phyloP scores from a whole-genome alignment of 2,329 filamentous ascomycete species.

The Colletotrichum salicis region DNA sequence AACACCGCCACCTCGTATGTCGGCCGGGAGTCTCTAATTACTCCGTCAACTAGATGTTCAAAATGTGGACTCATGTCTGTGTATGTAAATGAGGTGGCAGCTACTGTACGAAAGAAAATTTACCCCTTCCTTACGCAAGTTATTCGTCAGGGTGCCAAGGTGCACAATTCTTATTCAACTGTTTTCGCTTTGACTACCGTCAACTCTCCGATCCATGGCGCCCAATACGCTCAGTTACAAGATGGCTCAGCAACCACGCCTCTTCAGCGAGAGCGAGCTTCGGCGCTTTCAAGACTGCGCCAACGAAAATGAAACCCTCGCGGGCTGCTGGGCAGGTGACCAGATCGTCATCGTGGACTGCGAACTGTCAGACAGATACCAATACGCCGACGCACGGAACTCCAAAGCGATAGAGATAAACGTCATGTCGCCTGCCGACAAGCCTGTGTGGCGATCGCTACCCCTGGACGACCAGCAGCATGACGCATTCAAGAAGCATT shows the following conservation, averaged over 20 bases:
- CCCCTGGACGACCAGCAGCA: not conserved
- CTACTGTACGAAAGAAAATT: not conserved
- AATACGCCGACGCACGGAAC: not conserved
- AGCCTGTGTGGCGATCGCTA: not conserved
- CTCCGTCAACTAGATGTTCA: not conserved
- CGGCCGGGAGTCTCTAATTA: not conserved
- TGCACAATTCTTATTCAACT: no score
- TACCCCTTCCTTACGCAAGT: not conserved
- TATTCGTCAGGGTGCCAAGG: no score
- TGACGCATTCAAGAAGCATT: not conserved
- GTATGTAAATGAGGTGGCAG: not conserved
- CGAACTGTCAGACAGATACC: not conserved
- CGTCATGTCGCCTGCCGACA: not conserved
- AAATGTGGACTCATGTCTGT: not conserved
- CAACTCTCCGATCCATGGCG: not conserved
- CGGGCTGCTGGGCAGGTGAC: not conserved
- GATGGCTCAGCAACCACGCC: not conserved
- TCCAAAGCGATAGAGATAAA: not conserved
- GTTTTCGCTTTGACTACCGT: not conserved
- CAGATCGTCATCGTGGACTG: not conserved
- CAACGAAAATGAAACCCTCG: conserved; percentile 8
- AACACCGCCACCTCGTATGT: not conserved
- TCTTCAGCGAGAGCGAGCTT: conserved; percentile 1
- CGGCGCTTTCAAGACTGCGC: conserved; percentile 11
- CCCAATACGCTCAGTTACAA: conserved; percentile 42